Conservation (phyloP, 1,284 basidiomycete genomes). For the Boletus sp. region DNA sequence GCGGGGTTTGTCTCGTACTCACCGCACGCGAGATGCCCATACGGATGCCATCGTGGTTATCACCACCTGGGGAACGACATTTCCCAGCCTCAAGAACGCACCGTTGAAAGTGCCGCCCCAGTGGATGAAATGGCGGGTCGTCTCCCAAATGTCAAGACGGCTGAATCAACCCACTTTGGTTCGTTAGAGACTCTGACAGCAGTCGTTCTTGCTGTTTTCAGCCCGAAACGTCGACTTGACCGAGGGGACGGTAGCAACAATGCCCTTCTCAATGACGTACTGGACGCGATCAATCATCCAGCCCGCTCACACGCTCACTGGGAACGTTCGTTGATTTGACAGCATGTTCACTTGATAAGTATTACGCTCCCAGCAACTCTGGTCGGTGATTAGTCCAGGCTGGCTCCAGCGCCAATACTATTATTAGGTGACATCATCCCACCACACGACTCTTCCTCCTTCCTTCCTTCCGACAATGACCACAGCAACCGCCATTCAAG, state of each 20-base stretch:
- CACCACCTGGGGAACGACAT: conserved; percentile 38
- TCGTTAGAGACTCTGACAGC: not conserved
- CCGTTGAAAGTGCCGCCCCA: conserved; percentile 25
- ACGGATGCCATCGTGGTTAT: conserved; percentile 32
- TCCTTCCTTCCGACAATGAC: too few relatives aligned
- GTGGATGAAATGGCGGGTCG: conserved; percentile 34
- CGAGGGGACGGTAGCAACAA: not conserved
- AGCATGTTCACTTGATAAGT: not conserved
- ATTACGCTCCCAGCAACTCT: not conserved
- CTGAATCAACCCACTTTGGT: not conserved
- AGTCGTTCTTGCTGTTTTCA: not conserved
- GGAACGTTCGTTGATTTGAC: conserved; percentile 1
- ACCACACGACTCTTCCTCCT: not conserved
- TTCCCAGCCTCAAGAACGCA: conserved; percentile 37
- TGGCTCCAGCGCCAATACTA: conserved; percentile 1
- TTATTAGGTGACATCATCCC: conserved; percentile 1
- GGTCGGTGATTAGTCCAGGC: conserved; percentile 1
- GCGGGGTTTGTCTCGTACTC: not conserved
- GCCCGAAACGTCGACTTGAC: not conserved
- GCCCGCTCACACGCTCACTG: conserved; percentile 6
- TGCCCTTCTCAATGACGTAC: not conserved
- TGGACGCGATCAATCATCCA: not conserved
- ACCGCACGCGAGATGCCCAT: not conserved
- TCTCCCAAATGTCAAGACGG: conserved; percentile 12
- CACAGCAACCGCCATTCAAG: too few relatives aligned